Conservation (phyloP, 371 early-diverging fungal species). For the Mucor plumbeus region DNA sequence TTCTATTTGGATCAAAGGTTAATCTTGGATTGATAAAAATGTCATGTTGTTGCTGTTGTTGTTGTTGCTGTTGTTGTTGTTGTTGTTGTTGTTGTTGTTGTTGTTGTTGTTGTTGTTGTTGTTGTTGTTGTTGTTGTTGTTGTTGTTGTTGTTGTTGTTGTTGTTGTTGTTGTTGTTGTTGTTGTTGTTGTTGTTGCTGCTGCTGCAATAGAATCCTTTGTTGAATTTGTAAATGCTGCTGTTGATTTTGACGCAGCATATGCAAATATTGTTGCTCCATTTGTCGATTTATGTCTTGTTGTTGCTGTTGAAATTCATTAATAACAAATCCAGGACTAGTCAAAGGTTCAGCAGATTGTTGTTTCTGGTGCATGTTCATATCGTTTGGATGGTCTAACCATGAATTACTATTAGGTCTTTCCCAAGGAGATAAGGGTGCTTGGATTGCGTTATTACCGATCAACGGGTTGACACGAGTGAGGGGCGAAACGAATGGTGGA, state of each 20-base stretch:
- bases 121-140: conserved; percentile 30
- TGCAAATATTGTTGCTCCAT: conserved; percentile 44
- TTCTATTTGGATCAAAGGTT: background rate
- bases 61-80: conserved; percentile 40
- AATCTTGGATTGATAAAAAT: conserved; percentile 1
- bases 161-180: conserved; percentile 45
- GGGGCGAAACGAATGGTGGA: background rate
- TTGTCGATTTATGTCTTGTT: conserved; percentile 12
- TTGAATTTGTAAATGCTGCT: conserved; percentile 36
- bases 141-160: conserved; percentile 39
- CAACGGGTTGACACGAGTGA: background rate
- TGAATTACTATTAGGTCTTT: background rate
- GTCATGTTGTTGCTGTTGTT: conserved; percentile 22
- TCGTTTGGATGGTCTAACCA: conserved; percentile 2
- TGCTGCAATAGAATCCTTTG: conserved; percentile 34
- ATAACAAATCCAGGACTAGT: background rate
- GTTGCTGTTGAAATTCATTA: conserved; percentile 9
- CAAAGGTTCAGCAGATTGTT: background rate
- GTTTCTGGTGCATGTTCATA: background rate
- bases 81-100: conserved; percentile 43
- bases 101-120: conserved; percentile 29
- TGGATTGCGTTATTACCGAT: background rate
- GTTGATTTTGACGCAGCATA: conserved; percentile 46
- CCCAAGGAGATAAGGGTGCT: conserved; percentile 4
- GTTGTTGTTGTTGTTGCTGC: conserved; percentile 26